Percentiles rank a stretch among this genome's conserved stretches.
These are phyloP conservation scores for Hypoxylon sp. DNA, from an alignment of 2,329 filamentous ascomycete genomes.

Conservation along the genomic window DNA sequence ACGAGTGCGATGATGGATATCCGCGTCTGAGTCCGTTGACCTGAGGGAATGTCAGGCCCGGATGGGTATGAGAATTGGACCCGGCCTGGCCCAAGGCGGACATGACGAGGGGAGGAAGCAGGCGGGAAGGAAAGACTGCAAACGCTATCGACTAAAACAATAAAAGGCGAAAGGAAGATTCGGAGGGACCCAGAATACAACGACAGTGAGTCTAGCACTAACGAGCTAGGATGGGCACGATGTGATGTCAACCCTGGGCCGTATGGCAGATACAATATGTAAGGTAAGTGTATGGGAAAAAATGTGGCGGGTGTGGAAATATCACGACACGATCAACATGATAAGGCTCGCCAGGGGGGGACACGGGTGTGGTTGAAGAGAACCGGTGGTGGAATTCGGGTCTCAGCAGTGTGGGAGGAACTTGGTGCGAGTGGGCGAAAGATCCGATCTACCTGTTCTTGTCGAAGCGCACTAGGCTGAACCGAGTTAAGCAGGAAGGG, in stretches of 20 bases:
- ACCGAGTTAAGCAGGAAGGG: slow-evolving; percentile 40
- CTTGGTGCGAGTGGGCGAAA: slow-evolving; percentile 38
- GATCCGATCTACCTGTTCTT: slow-evolving; percentile 41
- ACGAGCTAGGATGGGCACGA: slow-evolving; percentile 45
- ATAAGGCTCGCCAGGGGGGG: slow-evolving; percentile 40
- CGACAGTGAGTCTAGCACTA: slow-evolving; percentile 41
- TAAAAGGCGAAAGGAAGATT: slow-evolving; percentile 39
- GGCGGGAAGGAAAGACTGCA: slow-evolving; percentile 34
- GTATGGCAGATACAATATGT: slow-evolving; percentile 47
- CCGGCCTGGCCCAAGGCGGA: slow-evolving; percentile 63
- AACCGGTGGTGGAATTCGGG: slow-evolving; percentile 36
- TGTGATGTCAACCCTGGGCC: slow-evolving; percentile 52
- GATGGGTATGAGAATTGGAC: slow-evolving; percentile 62
- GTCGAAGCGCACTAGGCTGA: slow-evolving; percentile 40
- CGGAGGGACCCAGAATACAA: slow-evolving; percentile 44
- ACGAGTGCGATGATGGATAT: slow-evolving; percentile 62
- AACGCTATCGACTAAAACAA: slow-evolving; percentile 36
- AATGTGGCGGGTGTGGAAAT: slow-evolving; percentile 52
- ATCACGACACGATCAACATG: slow-evolving; percentile 51
- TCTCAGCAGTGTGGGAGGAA: slow-evolving; percentile 26
- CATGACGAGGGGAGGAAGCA: slow-evolving; percentile 53
- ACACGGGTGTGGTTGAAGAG: slow-evolving; percentile 50
- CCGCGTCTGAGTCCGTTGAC: slow-evolving; percentile 62
- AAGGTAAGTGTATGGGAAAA: slow-evolving; percentile 33
- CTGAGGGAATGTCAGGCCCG: slow-evolving; percentile 66